Evolutionary conservation across 1,284 basidiomycete genomes (phyloP).

Genomic region (Ustilago sp.): DNA sequence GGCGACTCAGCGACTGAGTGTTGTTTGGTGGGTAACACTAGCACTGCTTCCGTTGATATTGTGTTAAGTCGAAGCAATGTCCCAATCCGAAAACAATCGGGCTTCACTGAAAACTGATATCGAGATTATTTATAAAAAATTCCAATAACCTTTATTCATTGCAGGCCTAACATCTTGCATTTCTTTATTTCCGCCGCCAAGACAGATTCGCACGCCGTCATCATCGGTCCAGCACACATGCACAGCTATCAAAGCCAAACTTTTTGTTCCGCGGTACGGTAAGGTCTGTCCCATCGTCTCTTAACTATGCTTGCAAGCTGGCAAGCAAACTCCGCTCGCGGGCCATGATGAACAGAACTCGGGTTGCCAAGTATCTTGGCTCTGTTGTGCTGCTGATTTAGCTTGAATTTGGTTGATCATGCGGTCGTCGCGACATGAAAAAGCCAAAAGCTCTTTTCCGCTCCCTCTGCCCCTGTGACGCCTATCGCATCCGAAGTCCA

Average conservation of each 20-base stretch:
- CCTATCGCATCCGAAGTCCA: not conserved
- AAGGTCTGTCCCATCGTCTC: not conserved
- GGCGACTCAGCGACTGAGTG: not conserved
- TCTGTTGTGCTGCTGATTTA: not conserved
- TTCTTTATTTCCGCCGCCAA: not conserved
- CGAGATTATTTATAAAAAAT: too few relatives aligned
- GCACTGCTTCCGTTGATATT: too few relatives aligned
- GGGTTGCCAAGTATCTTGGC: not conserved
- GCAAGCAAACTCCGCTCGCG: not conserved
- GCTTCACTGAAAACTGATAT: too few relatives aligned
- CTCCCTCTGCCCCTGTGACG: not conserved
- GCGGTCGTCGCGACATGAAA: constrained; percentile 3
- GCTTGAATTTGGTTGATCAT: not conserved
- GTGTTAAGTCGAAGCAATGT: too few relatives aligned
- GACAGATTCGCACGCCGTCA: not conserved
- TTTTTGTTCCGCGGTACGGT: constrained; percentile 1
- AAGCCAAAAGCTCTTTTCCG: not conserved
- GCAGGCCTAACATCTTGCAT: not conserved
- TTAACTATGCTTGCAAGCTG: not conserved
- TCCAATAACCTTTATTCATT: not conserved
- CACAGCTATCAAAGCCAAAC: not conserved
- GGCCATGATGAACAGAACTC: not conserved
- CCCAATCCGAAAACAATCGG: too few relatives aligned
- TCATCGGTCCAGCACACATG: not conserved
- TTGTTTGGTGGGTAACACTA: too few relatives aligned